Conservation (phyloP, 2,329 filamentous ascomycete species). For the Colletotrichum lini region DNA sequence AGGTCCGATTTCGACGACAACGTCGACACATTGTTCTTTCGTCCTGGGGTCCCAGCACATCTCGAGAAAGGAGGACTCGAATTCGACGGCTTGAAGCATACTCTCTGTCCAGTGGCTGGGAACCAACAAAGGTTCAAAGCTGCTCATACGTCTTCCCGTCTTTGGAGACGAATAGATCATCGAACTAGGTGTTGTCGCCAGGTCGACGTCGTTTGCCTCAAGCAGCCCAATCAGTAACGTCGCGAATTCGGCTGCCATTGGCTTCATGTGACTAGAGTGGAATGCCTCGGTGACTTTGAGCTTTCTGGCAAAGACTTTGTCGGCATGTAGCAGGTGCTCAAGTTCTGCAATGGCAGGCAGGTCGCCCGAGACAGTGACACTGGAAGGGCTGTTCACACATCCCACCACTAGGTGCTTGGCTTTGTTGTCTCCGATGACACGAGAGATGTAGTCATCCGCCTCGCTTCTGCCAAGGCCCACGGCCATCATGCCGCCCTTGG, state of each 20-base stretch:
- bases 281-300: constrained; percentile 49
- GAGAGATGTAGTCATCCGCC: constrained; percentile 48
- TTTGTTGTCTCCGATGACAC: not conserved
- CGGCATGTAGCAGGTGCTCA: not conserved
- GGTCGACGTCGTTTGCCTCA: constrained; percentile 44
- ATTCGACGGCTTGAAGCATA: constrained; percentile 18
- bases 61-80: constrained; percentile 10
- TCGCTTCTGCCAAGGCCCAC: constrained; percentile 56
- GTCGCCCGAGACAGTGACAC: constrained; percentile 39
- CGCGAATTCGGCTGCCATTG: constrained; percentile 46
- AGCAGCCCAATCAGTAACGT: constrained; percentile 41
- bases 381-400: constrained; percentile 41
- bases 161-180: constrained; percentile 45
- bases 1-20: constrained; percentile 23
- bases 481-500: constrained; percentile 67
- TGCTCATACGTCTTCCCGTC: constrained; percentile 5
- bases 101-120: constrained; percentile 27
- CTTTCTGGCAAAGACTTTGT: constrained; percentile 46
- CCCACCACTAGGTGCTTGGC: constrained; percentile 44
- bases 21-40: constrained; percentile 9
- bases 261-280: constrained; percentile 51
- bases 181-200: not conserved
- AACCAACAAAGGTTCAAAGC: constrained; percentile 63
- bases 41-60: constrained; percentile 20
- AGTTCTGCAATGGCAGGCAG: constrained; percentile 29